These are phyloP conservation scores for Acer saccharum DNA, from an alignment of 345 rosid species.

Conservation along the genomic window DNA sequence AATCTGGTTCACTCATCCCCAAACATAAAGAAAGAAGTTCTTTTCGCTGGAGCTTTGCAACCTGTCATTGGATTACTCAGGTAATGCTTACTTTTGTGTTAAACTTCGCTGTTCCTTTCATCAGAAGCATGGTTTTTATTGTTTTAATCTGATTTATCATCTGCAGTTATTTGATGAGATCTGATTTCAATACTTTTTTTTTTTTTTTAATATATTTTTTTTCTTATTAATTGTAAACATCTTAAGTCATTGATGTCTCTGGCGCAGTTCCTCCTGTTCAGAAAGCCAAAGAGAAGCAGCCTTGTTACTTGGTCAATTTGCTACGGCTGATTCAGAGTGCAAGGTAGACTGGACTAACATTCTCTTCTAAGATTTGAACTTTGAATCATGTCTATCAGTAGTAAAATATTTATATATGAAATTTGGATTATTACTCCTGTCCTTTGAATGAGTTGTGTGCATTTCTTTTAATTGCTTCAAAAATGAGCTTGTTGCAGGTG, in stretches of 20 bases:
- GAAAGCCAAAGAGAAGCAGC: constrained; percentile 88
- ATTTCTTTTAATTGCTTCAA: background rate
- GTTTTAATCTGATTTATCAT: background rate
- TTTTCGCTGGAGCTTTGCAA: constrained; percentile 76
- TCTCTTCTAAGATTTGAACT: constrained; percentile 10
- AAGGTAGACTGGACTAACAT: constrained; percentile 43
- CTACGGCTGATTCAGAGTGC: constrained; percentile 77
- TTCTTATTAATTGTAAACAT: background rate
- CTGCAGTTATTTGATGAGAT: background rate
- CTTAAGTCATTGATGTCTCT: constrained; percentile 5
- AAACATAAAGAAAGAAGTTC: constrained; percentile 66
- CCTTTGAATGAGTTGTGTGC: background rate
- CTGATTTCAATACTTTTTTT: background rate
- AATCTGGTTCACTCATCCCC: constrained; percentile 82
- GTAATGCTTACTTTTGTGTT: constrained; percentile 33
- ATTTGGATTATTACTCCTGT: background rate
- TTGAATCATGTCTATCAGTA: background rate
- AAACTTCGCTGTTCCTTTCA: constrained; percentile 4
- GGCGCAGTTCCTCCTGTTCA: constrained; percentile 58
- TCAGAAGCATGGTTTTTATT: background rate
- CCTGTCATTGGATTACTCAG: constrained; percentile 77
- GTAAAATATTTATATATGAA: background rate
- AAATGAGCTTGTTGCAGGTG: constrained; percentile 46
- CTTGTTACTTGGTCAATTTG: constrained; percentile 77
- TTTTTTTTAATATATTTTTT: background rate